phyloP scores from a whole-genome alignment of 2,329 filamentous ascomycete genomes.

The Claviceps arundinis region DNA sequence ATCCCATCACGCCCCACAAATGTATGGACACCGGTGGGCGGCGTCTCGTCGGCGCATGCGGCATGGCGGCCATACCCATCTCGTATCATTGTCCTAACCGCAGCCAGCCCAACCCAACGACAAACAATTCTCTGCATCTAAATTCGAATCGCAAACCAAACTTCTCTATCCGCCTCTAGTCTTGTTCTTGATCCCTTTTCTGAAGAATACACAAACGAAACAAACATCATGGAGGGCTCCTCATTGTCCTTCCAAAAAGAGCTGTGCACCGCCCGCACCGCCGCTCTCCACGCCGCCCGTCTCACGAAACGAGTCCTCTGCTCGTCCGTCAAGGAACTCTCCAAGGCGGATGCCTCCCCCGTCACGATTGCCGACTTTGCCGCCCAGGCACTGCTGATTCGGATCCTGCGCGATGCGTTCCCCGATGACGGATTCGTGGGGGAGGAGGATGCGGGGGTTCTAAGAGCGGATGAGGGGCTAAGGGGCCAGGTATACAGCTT shows the following conservation, averaged over 20 bases:
- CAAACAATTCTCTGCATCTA: no score
- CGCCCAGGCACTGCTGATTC: constrained; percentile 48
- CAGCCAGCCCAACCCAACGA: no score
- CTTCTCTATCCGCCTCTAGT: not conserved
- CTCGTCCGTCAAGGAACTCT: constrained; percentile 32
- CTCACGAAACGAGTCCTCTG: constrained; percentile 37
- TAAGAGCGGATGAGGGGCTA: constrained; percentile 34
- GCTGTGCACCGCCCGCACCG: constrained; percentile 23
- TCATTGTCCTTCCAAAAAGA: constrained; percentile 12
- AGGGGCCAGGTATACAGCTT: constrained; percentile 42
- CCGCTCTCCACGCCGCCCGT: constrained; percentile 41
- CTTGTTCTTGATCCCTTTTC: not conserved
- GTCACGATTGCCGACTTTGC: constrained; percentile 54
- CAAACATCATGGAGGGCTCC: not conserved
- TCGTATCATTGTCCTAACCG: no score
- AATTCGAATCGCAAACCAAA: no score
- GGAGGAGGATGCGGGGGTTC: constrained; percentile 42
- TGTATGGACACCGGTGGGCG: not conserved
- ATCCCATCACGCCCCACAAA: not conserved
- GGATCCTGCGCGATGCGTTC: constrained; percentile 38
- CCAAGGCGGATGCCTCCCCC: constrained; percentile 44
- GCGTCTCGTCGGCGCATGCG: no score
- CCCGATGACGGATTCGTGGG: constrained; percentile 45
- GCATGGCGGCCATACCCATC: no score
- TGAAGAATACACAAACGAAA: no score